These are phyloP conservation scores for Filosporella fistucella DNA, from an alignment of 495 filamentous ascomycete genomes.

Conservation along the genomic window DNA sequence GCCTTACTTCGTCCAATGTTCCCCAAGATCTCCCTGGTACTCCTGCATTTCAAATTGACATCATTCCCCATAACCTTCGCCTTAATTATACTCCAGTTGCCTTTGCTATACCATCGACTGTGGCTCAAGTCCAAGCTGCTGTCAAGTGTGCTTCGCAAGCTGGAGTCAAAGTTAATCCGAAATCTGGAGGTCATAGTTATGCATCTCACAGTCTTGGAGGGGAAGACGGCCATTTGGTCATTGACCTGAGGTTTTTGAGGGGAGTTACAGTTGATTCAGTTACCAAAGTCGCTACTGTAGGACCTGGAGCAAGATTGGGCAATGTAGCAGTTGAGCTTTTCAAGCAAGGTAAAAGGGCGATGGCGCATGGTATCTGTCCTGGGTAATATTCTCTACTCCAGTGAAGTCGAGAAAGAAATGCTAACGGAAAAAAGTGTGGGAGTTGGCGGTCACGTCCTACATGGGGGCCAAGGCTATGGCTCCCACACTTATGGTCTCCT, in stretches of 20 bases:
- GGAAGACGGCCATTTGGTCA: conserved; percentile 48
- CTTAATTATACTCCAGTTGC: conserved; percentile 5
- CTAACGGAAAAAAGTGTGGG: no score
- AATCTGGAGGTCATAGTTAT: conserved; percentile 66
- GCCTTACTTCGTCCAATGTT: conserved; percentile 1
- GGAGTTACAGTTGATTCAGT: conserved; percentile 2
- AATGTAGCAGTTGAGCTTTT: conserved; percentile 54
- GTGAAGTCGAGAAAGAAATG: no score
- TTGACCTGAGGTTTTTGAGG: conserved; percentile 50
- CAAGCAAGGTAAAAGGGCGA: conserved; percentile 54
- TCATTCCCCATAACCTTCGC: conserved; percentile 5
- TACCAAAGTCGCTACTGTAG: conserved; percentile 49
- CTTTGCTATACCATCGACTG: conserved; percentile 2
- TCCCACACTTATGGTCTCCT: conserved; percentile 51
- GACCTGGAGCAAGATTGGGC: conserved; percentile 57
- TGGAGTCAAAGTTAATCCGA: conserved; percentile 3
- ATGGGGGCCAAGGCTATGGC: conserved; percentile 8
- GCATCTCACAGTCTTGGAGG: conserved; percentile 38
- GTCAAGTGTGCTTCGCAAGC: background rate
- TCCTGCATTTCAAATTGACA: background rate
- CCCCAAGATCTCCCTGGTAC: background rate
- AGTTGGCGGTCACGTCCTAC: conserved; percentile 14
- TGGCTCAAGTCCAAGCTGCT: conserved; percentile 11
- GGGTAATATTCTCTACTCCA: conserved; percentile 16
- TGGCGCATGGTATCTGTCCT: conserved; percentile 64